Evolutionary conservation across 2,329 filamentous ascomycete species (phyloP).

Genomic region (Onygenales sp.): DNA sequence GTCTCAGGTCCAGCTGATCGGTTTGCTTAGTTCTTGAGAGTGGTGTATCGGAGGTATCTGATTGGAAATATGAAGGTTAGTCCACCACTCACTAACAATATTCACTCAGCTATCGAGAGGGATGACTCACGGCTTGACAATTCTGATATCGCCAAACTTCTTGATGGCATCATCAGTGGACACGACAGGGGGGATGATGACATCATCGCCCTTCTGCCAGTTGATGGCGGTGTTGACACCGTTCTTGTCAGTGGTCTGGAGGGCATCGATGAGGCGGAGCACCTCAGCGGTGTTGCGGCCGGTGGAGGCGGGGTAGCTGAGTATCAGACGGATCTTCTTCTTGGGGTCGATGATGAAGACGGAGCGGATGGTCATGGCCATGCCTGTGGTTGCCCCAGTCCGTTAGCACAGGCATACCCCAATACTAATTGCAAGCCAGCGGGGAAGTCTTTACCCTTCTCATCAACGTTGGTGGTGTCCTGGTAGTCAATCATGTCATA

Average conservation of each 20-base stretch:
- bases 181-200: slow-evolving; percentile 79
- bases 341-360: slow-evolving; percentile 91
- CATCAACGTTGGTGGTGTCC: slow-evolving; percentile 70
- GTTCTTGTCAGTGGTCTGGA: slow-evolving; percentile 80
- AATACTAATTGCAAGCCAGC: background rate
- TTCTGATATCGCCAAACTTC: slow-evolving; percentile 67
- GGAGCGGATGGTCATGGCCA: slow-evolving; percentile 87
- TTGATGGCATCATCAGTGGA: slow-evolving; percentile 77
- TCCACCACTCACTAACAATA: background rate
- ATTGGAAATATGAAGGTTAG: background rate
- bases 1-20: background rate
- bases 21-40: slow-evolving; percentile 20
- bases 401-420: background rate
- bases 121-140: slow-evolving; percentile 46
- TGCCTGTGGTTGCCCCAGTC: slow-evolving; percentile 22
- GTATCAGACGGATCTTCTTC: slow-evolving; percentile 87
- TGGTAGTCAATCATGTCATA: slow-evolving; percentile 82
- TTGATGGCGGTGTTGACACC: slow-evolving; percentile 82
- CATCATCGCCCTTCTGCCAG: slow-evolving; percentile 81
- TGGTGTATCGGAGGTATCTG: slow-evolving; percentile 30
- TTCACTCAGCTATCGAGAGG: background rate
- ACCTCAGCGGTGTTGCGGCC: slow-evolving; percentile 76
- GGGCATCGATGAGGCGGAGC: slow-evolving; percentile 66
- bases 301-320: slow-evolving; percentile 85
- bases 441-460: slow-evolving; percentile 46